Evolutionary conservation across 345 rosid genomes (phyloP), one percentile per base, ranked within the genome.

Genomic region (Eutrema yunnanense): DNA sequence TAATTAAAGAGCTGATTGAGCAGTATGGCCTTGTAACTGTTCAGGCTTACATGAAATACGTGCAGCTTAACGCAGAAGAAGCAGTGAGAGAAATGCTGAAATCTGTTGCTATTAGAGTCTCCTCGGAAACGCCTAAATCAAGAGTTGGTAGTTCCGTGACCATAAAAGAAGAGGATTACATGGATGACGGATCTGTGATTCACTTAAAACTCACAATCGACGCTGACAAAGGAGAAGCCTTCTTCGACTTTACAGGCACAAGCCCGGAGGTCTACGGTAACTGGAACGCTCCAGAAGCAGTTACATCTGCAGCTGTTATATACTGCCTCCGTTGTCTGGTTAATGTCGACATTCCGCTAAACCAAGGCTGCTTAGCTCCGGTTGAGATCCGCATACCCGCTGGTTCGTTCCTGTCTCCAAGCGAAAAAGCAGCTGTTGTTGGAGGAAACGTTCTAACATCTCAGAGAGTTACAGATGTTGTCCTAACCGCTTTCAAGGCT

Each of bases 251-350:
- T 62, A 80, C 74, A 67, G 96, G 97, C 69, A 92, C 99, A 30
- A 95, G 96, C 80, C 81, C 96, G 1, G 97, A 95, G 80, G 97
- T 92, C 22, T 88, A 83, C 54, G 99, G 96, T 60, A 95, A 95
- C 60, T 95, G 99, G 99, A 95, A 92, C 74, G 96, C 97, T 10
- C 99, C 97, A 1, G 96, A 90, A 79, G 99, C 99, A 33, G 96
- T 95, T 52, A 92, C 97, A 34, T 81, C 92, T 8, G 99, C 99
- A 0, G 97, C 97, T 19, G 96, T 95, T 66, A 95, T 95, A 70
- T 95, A 92, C 79, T 95, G 99, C 77, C 92, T 92, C 26, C 93
- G 97, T 42, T 88, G 93, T 73, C 48, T 90, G 69, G 96, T 95
- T 46, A 82, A 90, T 57, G 93, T 91, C 0, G 99, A 95, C 55